phyloP scores from a whole-genome alignment of 78 protist species.

The Polysphondylium violaceum region DNA sequence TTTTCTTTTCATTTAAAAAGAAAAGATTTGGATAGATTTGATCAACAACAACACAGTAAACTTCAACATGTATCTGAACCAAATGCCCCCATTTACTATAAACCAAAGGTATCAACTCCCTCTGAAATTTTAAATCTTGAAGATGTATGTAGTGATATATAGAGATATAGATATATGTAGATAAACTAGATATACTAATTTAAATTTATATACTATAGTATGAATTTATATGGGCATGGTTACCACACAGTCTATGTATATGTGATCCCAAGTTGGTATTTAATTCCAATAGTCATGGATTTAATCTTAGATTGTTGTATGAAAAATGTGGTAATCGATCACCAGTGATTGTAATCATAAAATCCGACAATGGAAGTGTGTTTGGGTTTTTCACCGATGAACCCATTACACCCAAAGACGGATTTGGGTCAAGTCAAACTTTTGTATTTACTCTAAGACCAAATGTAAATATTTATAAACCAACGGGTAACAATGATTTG shows the following conservation, averaged over 20 bases:
- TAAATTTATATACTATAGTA: not conserved
- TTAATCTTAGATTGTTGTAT: slow-evolving; percentile 20
- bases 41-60: slow-evolving; percentile 25
- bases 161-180: not conserved
- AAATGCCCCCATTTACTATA: slow-evolving; percentile 35
- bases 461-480: slow-evolving; percentile 36
- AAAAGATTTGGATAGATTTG: slow-evolving; percentile 9
- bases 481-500: slow-evolving; percentile 33
- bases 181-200: not conserved
- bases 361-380: slow-evolving; percentile 19
- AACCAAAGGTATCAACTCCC: slow-evolving; percentile 42
- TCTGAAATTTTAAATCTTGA: slow-evolving; percentile 40
- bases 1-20: slow-evolving; percentile 47
- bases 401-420: not conserved
- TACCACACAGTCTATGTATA: slow-evolving; percentile 45
- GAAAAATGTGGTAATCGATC: not conserved
- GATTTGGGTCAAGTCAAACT: slow-evolving; percentile 28
- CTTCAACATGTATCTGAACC: slow-evolving; percentile 42
- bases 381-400: slow-evolving; percentile 57
- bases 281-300: slow-evolving; percentile 24
- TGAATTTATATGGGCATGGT: slow-evolving; percentile 73
- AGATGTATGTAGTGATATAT: slow-evolving; percentile 22
- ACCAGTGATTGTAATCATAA: slow-evolving; percentile 8
- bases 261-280: slow-evolving; percentile 51
- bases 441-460: slow-evolving; percentile 56